These are phyloP conservation scores for Oenanthe javanica DNA, from an alignment of 140 eudicot genomes.

Conservation along the genomic window DNA sequence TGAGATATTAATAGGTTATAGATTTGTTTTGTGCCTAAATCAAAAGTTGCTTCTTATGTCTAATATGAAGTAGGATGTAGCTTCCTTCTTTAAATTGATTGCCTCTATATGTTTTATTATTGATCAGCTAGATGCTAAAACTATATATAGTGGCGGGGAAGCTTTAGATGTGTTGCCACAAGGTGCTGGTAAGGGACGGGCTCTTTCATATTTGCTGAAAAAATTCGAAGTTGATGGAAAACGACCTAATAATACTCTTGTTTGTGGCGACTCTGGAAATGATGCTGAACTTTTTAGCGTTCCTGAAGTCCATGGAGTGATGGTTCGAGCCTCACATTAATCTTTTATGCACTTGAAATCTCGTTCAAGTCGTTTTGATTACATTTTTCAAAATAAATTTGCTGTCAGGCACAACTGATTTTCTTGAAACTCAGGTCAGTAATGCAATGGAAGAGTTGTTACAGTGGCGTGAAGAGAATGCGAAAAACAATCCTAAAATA, in stretches of 20 bases:
- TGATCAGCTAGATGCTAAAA: conserved; percentile 52
- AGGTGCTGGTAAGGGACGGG: conserved; percentile 74
- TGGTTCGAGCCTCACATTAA: conserved; percentile 32
- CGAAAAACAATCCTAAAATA: conserved; percentile 47
- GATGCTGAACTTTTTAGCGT: conserved; percentile 59
- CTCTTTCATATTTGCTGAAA: conserved; percentile 50
- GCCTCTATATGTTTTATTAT: conserved; percentile 5
- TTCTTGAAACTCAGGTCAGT: conserved; percentile 36
- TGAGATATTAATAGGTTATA: background rate
- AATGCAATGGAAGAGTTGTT: conserved; percentile 70
- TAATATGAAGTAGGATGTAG: background rate
- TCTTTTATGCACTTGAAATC: background rate
- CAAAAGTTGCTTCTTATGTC: background rate
- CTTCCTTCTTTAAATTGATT: background rate
- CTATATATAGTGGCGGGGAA: conserved; percentile 60
- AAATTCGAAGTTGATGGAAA: conserved; percentile 38
- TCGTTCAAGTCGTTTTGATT: background rate
- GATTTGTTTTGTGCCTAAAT: background rate
- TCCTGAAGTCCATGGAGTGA: conserved; percentile 57
- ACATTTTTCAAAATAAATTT: background rate
- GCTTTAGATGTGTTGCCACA: conserved; percentile 57
- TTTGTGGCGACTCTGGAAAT: conserved; percentile 68
- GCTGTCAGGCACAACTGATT: background rate
- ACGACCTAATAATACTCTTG: conserved; percentile 45
- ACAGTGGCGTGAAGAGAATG: conserved; percentile 53